Conservation (phyloP, 305 asterid genomes). For the Nicotiana rustica region DNA sequence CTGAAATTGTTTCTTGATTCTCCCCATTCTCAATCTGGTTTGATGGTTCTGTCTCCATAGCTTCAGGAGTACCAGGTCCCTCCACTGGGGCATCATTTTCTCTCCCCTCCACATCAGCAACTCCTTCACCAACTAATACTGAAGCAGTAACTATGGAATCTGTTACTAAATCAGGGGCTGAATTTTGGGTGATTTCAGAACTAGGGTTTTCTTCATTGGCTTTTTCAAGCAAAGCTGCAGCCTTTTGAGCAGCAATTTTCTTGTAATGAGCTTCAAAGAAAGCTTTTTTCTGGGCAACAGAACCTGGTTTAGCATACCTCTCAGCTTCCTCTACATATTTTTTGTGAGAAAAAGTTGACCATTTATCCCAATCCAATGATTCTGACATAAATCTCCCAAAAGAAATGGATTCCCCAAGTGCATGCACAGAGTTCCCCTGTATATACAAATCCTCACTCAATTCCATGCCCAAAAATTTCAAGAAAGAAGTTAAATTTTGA, state of each 20-base stretch:
- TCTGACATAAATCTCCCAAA: slow-evolving; percentile 83
- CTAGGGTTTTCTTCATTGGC: slow-evolving; percentile 44
- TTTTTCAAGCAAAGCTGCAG: slow-evolving; percentile 74
- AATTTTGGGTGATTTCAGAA: slow-evolving; percentile 7
- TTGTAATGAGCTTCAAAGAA: slow-evolving; percentile 98
- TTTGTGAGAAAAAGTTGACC: slow-evolving; percentile 88
- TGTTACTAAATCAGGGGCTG: slow-evolving; percentile 38
- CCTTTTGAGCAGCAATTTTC: slow-evolving; percentile 86
- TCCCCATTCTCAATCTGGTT: slow-evolving; percentile 34
- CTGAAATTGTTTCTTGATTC: slow-evolving; percentile 50
- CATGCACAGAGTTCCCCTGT: slow-evolving; percentile 76
- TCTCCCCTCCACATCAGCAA: slow-evolving; percentile 34
- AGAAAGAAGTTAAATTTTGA: background rate
- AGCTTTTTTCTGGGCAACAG: slow-evolving; percentile 93
- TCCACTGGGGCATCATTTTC: slow-evolving; percentile 35
- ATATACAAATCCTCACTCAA: slow-evolving; percentile 3
- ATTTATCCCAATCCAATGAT: slow-evolving; percentile 82
- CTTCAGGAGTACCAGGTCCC: slow-evolving; percentile 29
- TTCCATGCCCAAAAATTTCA: slow-evolving; percentile 12
- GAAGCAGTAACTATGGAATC: background rate
- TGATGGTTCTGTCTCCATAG: slow-evolving; percentile 30
- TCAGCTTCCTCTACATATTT: slow-evolving; percentile 94
- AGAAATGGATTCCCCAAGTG: slow-evolving; percentile 83
- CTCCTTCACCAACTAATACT: background rate
- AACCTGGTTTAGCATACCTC: slow-evolving; percentile 83